Base-by-base conservation (phyloP, 2,329 filamentous ascomycete species). In the Hymenoscyphus salicellus region DNA sequence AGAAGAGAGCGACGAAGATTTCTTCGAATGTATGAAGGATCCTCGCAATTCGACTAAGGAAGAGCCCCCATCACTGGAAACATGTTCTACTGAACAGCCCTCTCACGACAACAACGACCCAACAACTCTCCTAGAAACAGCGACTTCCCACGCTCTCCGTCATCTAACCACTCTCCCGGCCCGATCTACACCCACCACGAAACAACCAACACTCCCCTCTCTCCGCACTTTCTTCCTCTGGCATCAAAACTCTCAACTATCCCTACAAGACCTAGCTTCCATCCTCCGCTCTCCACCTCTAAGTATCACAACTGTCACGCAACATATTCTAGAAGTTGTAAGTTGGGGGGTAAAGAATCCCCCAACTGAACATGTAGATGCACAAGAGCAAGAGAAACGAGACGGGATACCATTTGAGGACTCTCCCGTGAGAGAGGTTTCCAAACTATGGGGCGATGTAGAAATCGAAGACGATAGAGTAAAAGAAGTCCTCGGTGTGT, bases 141-240 rank as follows among this genome's bases (percentile, higher is more conserved):
- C 57, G 16, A 58, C 43, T 65, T 66, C 26, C 55, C 30, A 56
- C n/a, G 55, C 55, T 16, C 55, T 56, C 28, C 16, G 30, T 5
- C 36, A 52, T 43, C 36, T 28, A 30, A 61, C 43, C 28, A 49
- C 72, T 8, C 58, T 67, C 65, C 23, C 75, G 72, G 69, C 72
- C 8, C 69, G 72, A 20, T 58, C 64, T 5, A 74, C 61, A 61
- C 16, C 26, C 26, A 10, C 41, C 11, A 26, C 60, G 20, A 67
- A 66, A 6, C 65, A 66, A n/a, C 63, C 68, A 5, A 46, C 66
- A 16, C 64, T 61, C 10, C 46, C 79, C 1, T 72, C 77, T 1
- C 75, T 90, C 1, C 81, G 85, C 16, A 81, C 86, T 0, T 91
- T 90, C 71, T 84, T 82, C 68, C 75, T 92, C 23, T 92, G 89